Conservation (phyloP, 768 basidiomycete genomes). For the Lactifluus echinatus region DNA sequence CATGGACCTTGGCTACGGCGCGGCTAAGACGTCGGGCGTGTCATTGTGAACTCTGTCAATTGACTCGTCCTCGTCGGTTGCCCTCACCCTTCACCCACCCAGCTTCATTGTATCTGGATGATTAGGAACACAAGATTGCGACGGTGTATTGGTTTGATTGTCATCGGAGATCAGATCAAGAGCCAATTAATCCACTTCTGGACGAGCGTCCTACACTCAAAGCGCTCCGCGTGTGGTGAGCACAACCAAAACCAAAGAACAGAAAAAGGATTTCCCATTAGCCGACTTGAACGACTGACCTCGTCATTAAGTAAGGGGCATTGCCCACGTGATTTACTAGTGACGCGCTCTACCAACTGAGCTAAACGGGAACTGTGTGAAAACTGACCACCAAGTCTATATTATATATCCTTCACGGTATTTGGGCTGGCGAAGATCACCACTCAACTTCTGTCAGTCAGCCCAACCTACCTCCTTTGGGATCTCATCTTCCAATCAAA, state of each 20-base stretch:
- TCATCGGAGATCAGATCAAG: conserved; percentile 2
- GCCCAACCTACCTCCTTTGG: neutral
- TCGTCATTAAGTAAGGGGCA: conserved; percentile 36
- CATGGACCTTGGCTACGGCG: neutral
- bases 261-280: conserved; percentile 24
- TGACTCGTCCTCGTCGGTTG: neutral
- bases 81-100: neutral
- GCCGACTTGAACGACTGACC: conserved; percentile 62
- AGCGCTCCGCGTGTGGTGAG: conserved; percentile 5
- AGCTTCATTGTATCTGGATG: neutral
- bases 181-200: neutral
- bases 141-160: neutral
- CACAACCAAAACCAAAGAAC: neutral
- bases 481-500: neutral
- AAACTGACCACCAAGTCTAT: neutral
- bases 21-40: neutral
- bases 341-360: conserved; percentile 55
- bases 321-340: conserved; percentile 33
- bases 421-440: neutral
- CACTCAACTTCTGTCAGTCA: neutral
- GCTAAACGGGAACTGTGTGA: conserved; percentile 26
- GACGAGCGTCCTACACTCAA: neutral
- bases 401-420: neutral
- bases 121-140: neutral
- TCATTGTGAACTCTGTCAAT: neutral